Conservation (phyloP, 2,329 filamentous ascomycete genomes). For the Arthrobotrys megalospora region DNA sequence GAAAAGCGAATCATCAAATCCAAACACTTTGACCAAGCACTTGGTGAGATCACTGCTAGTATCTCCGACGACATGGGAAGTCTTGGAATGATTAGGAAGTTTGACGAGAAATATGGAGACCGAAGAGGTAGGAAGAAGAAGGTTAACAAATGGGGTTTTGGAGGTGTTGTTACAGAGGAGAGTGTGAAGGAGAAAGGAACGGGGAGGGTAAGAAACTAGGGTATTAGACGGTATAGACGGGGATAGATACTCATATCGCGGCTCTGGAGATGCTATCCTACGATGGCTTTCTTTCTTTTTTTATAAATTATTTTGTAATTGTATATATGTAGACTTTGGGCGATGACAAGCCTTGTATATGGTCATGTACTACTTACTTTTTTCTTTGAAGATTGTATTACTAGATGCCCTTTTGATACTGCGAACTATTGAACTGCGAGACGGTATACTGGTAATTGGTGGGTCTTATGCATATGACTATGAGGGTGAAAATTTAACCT, state of each 20-base stretch:
- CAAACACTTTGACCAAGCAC: constrained; percentile 85
- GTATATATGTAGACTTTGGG: constrained; percentile 49
- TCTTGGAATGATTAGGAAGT: constrained; percentile 88
- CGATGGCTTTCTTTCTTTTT: constrained; percentile 11
- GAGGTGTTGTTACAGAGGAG: constrained; percentile 62
- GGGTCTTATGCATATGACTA: too few relatives aligned
- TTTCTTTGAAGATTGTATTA: constrained; percentile 11
- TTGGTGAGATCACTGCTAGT: constrained; percentile 90
- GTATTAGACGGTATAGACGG: constrained; percentile 18
- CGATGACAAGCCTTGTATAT: constrained; percentile 35
- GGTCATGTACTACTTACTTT: constrained; percentile 26
- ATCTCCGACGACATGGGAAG: constrained; percentile 94
- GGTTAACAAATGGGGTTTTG: constrained; percentile 75
- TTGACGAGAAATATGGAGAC: constrained; percentile 95
- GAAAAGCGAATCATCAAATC: constrained; percentile 77
- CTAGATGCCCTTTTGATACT: background rate
- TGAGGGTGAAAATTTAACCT: too few relatives aligned
- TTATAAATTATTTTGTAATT: constrained; percentile 17
- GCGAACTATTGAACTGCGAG: background rate
- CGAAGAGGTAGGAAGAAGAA: constrained; percentile 77
- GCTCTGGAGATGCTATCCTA: constrained; percentile 21
- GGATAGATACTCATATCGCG: constrained; percentile 23
- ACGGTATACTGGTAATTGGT: background rate
- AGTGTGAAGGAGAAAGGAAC: constrained; percentile 60
- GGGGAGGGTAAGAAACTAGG: constrained; percentile 62